These are phyloP conservation scores for Lolium rigidum DNA, from an alignment of 176 grass and related monocot species.

Conservation along the genomic window DNA sequence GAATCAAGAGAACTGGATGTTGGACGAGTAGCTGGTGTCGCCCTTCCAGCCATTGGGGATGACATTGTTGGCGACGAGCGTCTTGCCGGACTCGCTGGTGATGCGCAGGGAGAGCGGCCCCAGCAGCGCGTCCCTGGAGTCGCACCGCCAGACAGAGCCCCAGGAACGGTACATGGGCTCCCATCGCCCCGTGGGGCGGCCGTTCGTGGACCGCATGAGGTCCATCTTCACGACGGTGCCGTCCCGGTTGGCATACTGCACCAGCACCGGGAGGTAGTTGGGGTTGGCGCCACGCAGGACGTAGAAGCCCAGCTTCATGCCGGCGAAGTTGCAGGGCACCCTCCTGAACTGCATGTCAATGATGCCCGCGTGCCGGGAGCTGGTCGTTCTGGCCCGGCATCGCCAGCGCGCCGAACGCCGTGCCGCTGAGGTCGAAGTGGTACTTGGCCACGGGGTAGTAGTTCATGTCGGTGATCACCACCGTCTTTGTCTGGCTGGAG, in stretches of 20 bases:
- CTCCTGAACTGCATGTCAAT: conserved; percentile 59
- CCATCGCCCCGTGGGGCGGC: not conserved
- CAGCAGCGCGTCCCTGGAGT: no score
- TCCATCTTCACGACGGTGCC: conserved; percentile 61
- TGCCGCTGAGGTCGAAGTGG: conserved; percentile 76
- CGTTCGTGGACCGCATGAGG: conserved; percentile 48
- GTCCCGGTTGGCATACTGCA: conserved; percentile 64
- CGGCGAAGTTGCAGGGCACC: conserved; percentile 52
- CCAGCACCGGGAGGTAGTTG: conserved; percentile 57
- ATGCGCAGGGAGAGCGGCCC: no score
- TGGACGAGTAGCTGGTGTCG: no score
- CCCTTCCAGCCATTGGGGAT: no score
- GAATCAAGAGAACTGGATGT: no score
- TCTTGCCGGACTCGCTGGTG: no score
- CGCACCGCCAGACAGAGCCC: no score
- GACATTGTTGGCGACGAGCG: no score
- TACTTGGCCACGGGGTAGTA: conserved; percentile 51
- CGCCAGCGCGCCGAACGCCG: conserved; percentile 61
- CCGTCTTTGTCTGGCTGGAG: conserved; percentile 54
- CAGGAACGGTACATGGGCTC: no score
- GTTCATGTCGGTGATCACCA: conserved; percentile 72
- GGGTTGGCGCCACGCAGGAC: conserved; percentile 69
- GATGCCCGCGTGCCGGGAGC: conserved; percentile 64
- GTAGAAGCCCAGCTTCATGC: conserved; percentile 53
- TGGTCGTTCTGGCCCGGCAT: conserved; percentile 40